Evolutionary conservation across 164 flowering plant species (phyloP).

Genomic region (Pachysandra terminalis): DNA sequence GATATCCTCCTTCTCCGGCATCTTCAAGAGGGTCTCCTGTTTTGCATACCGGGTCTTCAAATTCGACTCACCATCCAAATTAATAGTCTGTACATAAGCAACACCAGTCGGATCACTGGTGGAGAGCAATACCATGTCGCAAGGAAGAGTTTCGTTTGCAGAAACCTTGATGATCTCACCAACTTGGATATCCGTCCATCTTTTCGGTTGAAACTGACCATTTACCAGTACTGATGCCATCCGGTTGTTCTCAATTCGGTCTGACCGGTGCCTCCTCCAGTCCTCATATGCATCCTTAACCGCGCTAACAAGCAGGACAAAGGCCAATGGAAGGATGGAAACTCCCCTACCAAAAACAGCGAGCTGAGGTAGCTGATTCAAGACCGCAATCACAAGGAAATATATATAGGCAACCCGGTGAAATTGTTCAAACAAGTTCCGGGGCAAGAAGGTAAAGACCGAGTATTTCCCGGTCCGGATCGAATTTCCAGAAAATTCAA

Average conservation of each 20-base stretch:
- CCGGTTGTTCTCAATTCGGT: constrained; percentile 80
- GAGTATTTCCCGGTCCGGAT: constrained; percentile 75
- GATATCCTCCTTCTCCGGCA: constrained; percentile 51
- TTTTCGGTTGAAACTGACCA: constrained; percentile 53
- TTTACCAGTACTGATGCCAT: constrained; percentile 49
- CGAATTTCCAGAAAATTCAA: constrained; percentile 71
- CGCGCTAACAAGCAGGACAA: constrained; percentile 81
- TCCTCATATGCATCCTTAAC: constrained; percentile 96
- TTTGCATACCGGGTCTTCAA: constrained; percentile 95
- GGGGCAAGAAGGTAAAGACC: constrained; percentile 71
- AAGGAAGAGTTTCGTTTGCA: constrained; percentile 76
- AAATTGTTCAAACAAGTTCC: constrained; percentile 90
- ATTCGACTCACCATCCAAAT: constrained; percentile 96
- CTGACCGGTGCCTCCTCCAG: constrained; percentile 77
- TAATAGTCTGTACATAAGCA: constrained; percentile 90
- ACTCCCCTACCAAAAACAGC: constrained; percentile 90
- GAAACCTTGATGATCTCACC: constrained; percentile 76
- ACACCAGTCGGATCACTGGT: constrained; percentile 96
- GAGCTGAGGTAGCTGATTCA: constrained; percentile 93
- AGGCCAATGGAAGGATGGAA: constrained; percentile 79
- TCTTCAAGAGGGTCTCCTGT: constrained; percentile 74
- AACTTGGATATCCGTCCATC: constrained; percentile 80
- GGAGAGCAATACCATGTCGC: constrained; percentile 86
- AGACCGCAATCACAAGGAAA: constrained; percentile 82
- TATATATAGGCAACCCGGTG: constrained; percentile 93